phyloP scores from a whole-genome alignment of 495 filamentous ascomycete genomes.

The Aspergillus avenaceus region DNA sequence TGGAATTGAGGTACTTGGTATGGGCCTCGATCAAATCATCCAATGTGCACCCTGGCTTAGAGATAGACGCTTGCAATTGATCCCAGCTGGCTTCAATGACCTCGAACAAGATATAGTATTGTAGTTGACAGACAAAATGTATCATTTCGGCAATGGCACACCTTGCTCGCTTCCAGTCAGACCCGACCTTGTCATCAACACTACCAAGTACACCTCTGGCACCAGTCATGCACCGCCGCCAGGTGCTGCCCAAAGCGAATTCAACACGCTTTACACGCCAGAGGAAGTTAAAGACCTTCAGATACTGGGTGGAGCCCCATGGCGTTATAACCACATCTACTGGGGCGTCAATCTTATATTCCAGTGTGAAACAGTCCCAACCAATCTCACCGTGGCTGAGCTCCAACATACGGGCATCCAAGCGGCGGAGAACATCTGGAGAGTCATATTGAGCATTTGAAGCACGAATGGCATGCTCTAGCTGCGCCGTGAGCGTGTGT shows the following conservation, averaged over 20 bases:
- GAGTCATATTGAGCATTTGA: conserved; percentile 96
- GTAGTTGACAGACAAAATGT: conserved; percentile 93
- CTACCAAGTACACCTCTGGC: conserved; percentile 84
- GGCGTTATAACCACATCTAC: conserved; percentile 97
- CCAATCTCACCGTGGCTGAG: conserved; percentile 94
- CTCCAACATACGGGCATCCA: conserved; percentile 96
- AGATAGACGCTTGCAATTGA: conserved; percentile 73
- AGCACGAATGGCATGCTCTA: conserved; percentile 95
- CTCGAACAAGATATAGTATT: conserved; percentile 98
- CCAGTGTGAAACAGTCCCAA: conserved; percentile 98
- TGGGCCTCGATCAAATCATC: conserved; percentile 95
- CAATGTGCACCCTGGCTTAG: conserved; percentile 78
- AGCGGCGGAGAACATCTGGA: conserved; percentile 83
- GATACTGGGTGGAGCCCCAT: conserved; percentile 90
- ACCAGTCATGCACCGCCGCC: conserved; percentile 96
- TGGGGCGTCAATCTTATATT: conserved; percentile 97
- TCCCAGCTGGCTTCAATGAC: conserved; percentile 96
- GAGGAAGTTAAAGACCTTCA: conserved; percentile 99
- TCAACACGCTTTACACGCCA: conserved; percentile 98
- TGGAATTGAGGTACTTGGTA: conserved; percentile 81
- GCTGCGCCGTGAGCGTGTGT: conserved; percentile 91
- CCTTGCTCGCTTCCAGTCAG: conserved; percentile 85
- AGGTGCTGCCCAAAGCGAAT: conserved; percentile 83
- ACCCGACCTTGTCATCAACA: conserved; percentile 67
- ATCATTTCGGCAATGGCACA: conserved; percentile 95